These are phyloP conservation scores for Stentor coeruleus DNA, from an alignment of 73 alveolate genomes.

Conservation along the genomic window DNA sequence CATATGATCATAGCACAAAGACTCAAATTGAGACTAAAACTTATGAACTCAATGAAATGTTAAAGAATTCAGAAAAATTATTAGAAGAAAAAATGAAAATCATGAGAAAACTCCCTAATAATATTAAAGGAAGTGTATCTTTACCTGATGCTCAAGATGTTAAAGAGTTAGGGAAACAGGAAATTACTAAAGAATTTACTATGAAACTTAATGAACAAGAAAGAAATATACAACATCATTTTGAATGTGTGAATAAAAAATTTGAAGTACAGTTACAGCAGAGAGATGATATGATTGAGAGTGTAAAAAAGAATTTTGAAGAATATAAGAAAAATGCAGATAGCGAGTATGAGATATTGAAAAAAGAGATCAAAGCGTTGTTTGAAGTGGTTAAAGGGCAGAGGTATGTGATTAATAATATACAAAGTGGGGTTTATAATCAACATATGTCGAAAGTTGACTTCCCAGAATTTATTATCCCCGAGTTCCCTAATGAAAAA, in stretches of 20 bases:
- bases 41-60: constrained; percentile 32
- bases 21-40: constrained; percentile 28
- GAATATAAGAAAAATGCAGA: constrained; percentile 26
- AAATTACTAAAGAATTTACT: constrained; percentile 28
- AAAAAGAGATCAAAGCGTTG: constrained; percentile 26
- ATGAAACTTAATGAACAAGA: constrained; percentile 29
- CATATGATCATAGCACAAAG: neutral
- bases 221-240: constrained; percentile 18
- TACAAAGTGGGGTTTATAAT: constrained; percentile 34
- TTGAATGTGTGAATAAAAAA: constrained; percentile 21
- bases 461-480: neutral
- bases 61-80: constrained; percentile 27
- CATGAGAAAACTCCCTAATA: constrained; percentile 23
- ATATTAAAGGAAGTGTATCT: constrained; percentile 16
- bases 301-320: constrained; percentile 29
- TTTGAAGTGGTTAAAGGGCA: constrained; percentile 8
- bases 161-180: constrained; percentile 37
- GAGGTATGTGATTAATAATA: constrained; percentile 2
- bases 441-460: constrained; percentile 1
- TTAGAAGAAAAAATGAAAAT: constrained; percentile 33
- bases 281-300: constrained; percentile 23
- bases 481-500: neutral
- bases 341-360: constrained; percentile 3
- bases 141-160: neutral
- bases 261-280: constrained; percentile 23